Percentiles rank a stretch among this genome's conserved stretches.
These are phyloP conservation scores for Amphirosellinia nigrospora DNA, from an alignment of 495 filamentous ascomycete genomes.

Conservation along the genomic window DNA sequence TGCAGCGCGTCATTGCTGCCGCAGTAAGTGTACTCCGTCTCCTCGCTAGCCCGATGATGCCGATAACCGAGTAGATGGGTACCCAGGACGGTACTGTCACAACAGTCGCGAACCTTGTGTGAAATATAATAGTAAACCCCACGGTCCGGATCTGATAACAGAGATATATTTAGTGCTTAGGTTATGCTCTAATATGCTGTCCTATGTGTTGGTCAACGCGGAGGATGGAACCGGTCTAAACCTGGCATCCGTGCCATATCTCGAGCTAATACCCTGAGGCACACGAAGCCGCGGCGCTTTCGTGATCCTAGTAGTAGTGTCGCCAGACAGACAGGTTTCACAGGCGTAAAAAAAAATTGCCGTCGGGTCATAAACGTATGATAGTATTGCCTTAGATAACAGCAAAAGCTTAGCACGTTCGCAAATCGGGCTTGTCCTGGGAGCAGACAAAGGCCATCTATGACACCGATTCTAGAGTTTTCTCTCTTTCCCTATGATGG, in stretches of 20 bases:
- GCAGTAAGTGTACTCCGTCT: conserved; percentile 5
- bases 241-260: neutral
- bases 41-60: neutral
- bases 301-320: neutral
- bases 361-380: too few species aligned
- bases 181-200: conserved; percentile 3
- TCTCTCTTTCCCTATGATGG: too few species aligned
- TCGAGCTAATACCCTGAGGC: neutral
- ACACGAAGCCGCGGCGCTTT: neutral
- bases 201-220: neutral
- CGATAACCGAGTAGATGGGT: neutral
- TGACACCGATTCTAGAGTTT: too few species aligned
- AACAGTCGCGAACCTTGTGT: neutral
- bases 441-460: too few species aligned
- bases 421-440: too few species aligned
- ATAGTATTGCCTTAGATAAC: too few species aligned
- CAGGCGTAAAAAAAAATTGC: conserved; percentile 7
- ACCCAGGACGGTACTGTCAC: neutral
- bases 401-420: too few species aligned
- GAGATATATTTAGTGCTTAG: neutral
- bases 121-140: neutral
- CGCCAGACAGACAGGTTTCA: neutral
- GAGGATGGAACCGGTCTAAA: neutral
- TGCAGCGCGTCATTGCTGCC: neutral
- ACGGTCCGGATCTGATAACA: neutral